Evolutionary conservation across 768 basidiomycete species (phyloP).

Genomic region (Hygrophoropsis aurantiaca): DNA sequence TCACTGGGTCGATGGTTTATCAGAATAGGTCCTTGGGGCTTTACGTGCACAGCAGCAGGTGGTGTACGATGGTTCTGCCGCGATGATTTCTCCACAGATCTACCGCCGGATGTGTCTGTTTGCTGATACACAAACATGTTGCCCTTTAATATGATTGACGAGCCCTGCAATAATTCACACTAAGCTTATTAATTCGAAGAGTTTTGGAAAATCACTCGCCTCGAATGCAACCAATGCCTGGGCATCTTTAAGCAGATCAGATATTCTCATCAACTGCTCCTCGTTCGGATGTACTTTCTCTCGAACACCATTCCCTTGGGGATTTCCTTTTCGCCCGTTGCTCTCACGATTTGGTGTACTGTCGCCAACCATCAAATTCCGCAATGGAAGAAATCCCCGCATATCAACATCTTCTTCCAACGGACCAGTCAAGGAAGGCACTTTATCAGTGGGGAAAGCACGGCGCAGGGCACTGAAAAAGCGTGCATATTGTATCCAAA

Average conservation of each 20-base stretch:
- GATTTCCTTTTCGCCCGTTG: constrained; percentile 12
- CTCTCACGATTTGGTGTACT: constrained; percentile 12
- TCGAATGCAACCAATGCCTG: constrained; percentile 54
- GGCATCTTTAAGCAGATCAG: constrained; percentile 79
- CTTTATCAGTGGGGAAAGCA: constrained; percentile 64
- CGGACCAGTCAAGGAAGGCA: constrained; percentile 58
- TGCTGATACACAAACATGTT: constrained; percentile 13
- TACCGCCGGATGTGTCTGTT: not conserved
- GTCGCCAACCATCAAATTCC: constrained; percentile 50
- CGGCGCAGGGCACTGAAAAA: constrained; percentile 62
- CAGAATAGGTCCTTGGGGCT: not conserved
- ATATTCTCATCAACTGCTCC: constrained; percentile 92
- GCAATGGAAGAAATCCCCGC: constrained; percentile 83
- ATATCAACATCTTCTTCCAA: constrained; percentile 92
- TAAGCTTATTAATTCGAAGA: constrained; percentile 4
- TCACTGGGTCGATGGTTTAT: constrained; percentile 17
- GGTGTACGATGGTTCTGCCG: not conserved
- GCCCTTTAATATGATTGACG: constrained; percentile 22
- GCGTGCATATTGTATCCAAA: constrained; percentile 73
- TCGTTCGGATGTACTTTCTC: constrained; percentile 84
- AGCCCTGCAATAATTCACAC: constrained; percentile 18
- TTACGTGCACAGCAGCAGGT: not conserved
- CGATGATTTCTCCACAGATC: not conserved
- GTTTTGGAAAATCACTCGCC: constrained; percentile 43
- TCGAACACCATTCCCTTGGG: constrained; percentile 22